A percentile compares a stretch with the other conserved stretches of the same genome.
Conservation (phyloP, 129 eudicot genomes). For the Artemisia tridentata region DNA sequence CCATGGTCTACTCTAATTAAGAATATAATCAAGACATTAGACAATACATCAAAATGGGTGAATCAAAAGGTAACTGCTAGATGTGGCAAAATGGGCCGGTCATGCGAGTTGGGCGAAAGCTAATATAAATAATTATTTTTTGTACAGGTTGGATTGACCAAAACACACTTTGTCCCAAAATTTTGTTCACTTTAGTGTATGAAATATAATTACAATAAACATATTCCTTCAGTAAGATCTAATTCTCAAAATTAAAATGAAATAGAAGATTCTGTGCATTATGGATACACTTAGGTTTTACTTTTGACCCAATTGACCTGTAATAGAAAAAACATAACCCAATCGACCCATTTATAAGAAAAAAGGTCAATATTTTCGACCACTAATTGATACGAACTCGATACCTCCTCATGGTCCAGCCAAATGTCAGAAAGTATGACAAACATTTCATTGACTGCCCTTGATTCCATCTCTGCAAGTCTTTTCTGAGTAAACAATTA, state of each 20-base stretch:
- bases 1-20: constrained; percentile 70
- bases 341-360: background rate
- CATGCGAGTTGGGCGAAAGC: background rate
- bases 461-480: constrained; percentile 70
- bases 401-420: constrained; percentile 85
- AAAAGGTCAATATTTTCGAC: background rate
- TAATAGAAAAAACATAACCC: background rate
- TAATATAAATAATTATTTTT: background rate
- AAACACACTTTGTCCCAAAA: too few species aligned
- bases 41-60: constrained; percentile 2
- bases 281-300: background rate
- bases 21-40: constrained; percentile 37
- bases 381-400: constrained; percentile 9
- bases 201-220: too few species aligned
- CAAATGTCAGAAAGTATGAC: constrained; percentile 86
- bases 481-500: constrained; percentile 47
- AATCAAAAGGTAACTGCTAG: background rate
- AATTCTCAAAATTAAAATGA: too few species aligned
- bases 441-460: constrained; percentile 94
- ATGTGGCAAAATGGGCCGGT: background rate
- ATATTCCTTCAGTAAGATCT: too few species aligned
- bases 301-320: background rate
- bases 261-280: too few species aligned
- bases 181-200: too few species aligned
- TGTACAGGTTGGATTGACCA: too few species aligned